phyloP scores from a whole-genome alignment of 331 rosid species.

The Prunus yedoensis region DNA sequence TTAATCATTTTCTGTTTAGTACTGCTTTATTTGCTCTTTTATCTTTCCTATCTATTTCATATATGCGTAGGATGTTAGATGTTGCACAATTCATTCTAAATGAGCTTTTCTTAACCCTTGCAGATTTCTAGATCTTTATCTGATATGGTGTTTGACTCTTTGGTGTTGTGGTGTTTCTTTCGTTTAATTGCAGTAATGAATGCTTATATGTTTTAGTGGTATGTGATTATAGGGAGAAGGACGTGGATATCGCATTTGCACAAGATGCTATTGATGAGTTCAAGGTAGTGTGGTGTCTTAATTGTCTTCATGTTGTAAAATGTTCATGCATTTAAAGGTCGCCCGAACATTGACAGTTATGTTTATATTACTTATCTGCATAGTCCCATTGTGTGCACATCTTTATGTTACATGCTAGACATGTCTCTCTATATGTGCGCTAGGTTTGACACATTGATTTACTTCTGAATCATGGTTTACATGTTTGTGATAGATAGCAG shows the following conservation, averaged over 20 bases:
- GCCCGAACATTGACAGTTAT: neutral
- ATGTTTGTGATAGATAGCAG: neutral
- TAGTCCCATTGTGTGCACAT: neutral
- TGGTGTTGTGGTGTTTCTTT: neutral
- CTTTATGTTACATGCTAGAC: too few relatives aligned
- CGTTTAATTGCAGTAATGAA: constrained; percentile 10
- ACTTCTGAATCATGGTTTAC: neutral
- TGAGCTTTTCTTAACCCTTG: neutral
- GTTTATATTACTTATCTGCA: neutral
- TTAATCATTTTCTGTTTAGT: constrained; percentile 7
- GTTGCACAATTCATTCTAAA: neutral
- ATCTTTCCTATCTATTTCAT: neutral
- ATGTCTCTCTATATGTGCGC: neutral
- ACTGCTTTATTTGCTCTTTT: constrained; percentile 6
- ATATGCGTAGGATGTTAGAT: neutral
- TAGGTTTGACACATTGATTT: neutral
- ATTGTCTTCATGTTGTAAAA: constrained; percentile 17
- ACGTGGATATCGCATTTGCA: constrained; percentile 85
- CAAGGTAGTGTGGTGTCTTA: constrained; percentile 54
- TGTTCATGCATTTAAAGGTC: constrained; percentile 1
- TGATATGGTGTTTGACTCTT: neutral
- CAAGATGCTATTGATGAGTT: constrained; percentile 93
- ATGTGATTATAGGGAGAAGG: constrained; percentile 84
- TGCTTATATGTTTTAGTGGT: constrained; percentile 25
- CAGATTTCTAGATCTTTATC: neutral